Evolutionary conservation across 441 rosid genomes (phyloP), one percentile per base, ranked within the genome.

Genomic region (Capsella rubella): DNA sequence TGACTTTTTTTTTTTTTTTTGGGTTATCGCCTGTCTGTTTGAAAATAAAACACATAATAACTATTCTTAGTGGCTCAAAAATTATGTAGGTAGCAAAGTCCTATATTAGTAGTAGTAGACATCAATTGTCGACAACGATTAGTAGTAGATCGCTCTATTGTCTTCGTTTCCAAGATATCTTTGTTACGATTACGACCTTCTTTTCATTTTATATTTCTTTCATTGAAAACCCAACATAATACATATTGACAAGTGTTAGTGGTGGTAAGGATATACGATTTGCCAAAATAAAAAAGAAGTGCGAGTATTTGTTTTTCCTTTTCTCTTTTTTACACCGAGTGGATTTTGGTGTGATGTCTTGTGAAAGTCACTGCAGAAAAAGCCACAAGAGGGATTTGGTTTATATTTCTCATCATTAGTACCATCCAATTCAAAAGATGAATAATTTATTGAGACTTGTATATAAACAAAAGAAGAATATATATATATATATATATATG

Each of bases 341-440:
- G 80, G 76, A 71, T 16, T 64, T 71, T 77, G 76, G 72, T 77
- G 80, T 77, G 56, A 66, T 64, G 80, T 77, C 67, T 58, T 71
- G 68, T 71, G 76, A 68, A 77, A 65, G 51, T 58, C 72, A 77
- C 76, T 71, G 63, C 72, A 57, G 57, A 65, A 64, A 65, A 71
- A 77, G 71, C 75, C 75, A 77, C 37, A 77, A 43, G 56, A 65
- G 18, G 18, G 68, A 71, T 58, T 77, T 71, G 58, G 18, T 16
- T 16, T 71, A 71, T 71, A 77, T 43, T 50, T 71, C 43, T 51
- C 76, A 77, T 71, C 69, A 64, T 71, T 57, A 58, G 67, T 76
- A 76, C 71, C 71, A 76, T 76, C 67, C 71, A 69, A 46, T 70
- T 77, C 76, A 77, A 77, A 77, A 64, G 66, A 71, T 64, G 27